phyloP scores from a whole-genome alignment of 225 moss, liverwort and hornwort genomes.

The Physcomitrellopsis africana region DNA sequence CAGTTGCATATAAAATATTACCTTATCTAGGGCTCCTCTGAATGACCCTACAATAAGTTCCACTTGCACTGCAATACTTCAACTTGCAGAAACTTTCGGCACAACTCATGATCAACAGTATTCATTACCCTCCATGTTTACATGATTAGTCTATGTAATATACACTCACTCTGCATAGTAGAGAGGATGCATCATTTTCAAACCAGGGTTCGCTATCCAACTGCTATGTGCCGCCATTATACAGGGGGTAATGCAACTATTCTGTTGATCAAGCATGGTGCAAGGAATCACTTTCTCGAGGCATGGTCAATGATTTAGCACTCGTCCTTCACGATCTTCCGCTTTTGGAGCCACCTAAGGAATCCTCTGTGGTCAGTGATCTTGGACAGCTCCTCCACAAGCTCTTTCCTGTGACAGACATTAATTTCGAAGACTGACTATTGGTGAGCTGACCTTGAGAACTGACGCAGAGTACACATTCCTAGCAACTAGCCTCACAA shows the following conservation, averaged over 20 bases:
- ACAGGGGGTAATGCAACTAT: conserved; percentile 34
- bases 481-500: background rate
- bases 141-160: conserved; percentile 44
- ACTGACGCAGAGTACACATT: background rate
- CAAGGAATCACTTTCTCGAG: conserved; percentile 17
- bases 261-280: conserved; percentile 20
- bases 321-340: conserved; percentile 72
- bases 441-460: background rate
- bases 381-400: conserved; percentile 61
- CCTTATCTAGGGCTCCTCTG: background rate
- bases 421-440: conserved; percentile 8
- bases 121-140: conserved; percentile 32
- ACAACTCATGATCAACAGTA: conserved; percentile 19
- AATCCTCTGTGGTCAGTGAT: conserved; percentile 79
- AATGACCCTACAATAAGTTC: conserved; percentile 15
- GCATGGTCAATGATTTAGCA: conserved; percentile 34
- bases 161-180: conserved; percentile 44
- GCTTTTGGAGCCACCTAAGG: conserved; percentile 60
- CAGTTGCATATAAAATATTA: conserved; percentile 1
- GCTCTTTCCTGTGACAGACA: conserved; percentile 56
- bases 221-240: conserved; percentile 38
- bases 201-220: conserved; percentile 22
- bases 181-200: conserved; percentile 32
- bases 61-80: conserved; percentile 27
- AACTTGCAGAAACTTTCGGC: conserved; percentile 26